A percentile compares a stretch with the other conserved stretches of the same genome.
Evolutionary conservation across 768 basidiomycete genomes (phyloP).

Genomic region (Suillus occidentalis): DNA sequence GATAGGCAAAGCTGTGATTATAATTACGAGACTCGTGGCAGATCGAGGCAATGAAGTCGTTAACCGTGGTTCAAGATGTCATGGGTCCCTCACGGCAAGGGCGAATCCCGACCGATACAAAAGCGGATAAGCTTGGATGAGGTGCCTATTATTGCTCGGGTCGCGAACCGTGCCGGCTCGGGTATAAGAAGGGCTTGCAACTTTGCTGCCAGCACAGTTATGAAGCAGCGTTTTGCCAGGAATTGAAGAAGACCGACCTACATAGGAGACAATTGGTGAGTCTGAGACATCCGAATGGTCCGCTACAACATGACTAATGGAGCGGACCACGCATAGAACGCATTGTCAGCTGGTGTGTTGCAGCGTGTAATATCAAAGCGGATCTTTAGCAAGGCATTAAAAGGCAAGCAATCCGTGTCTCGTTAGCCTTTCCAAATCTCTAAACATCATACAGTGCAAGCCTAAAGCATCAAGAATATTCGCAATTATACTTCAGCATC

Average conservation of each 20-base stretch:
- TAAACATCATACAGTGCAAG: neutral
- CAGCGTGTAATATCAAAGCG: constrained; percentile 9
- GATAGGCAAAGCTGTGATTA: neutral
- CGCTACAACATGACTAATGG: neutral
- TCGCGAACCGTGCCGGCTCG: neutral
- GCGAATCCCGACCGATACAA: neutral
- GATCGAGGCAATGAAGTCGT: neutral
- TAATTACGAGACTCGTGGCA: constrained; percentile 1
- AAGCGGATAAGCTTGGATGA: constrained; percentile 1
- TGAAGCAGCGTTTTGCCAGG: neutral
- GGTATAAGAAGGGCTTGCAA: neutral
- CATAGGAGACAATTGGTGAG: neutral
- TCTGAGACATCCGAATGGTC: constrained; percentile 5
- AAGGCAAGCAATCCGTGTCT: neutral
- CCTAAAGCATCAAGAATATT: neutral
- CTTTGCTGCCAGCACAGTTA: neutral
- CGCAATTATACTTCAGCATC: neutral
- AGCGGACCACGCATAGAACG: neutral
- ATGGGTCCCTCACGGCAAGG: neutral
- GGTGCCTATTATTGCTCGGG: neutral
- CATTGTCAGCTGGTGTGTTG: constrained; percentile 7
- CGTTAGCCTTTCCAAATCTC: neutral
- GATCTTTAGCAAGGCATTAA: neutral
- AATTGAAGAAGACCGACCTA: neutral
- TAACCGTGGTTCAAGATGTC: neutral